These are phyloP conservation scores for Calonectria pseudoturangicola DNA, from an alignment of 2,329 filamentous ascomycete genomes.

Conservation along the genomic window DNA sequence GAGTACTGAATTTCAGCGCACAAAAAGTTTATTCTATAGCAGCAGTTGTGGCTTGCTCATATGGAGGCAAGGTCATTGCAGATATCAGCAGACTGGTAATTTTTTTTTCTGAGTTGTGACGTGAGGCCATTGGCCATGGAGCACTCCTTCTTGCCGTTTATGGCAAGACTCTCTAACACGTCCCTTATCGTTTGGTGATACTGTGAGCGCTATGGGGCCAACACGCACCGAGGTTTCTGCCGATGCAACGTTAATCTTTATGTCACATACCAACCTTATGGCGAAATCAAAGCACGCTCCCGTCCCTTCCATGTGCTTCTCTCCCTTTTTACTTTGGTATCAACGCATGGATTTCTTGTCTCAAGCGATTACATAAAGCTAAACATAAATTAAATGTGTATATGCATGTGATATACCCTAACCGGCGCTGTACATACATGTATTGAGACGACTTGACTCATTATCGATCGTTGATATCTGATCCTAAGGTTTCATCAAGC, in stretches of 20 bases:
- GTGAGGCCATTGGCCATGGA: neutral
- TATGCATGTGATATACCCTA: constrained; percentile 1
- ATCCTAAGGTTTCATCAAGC: constrained; percentile 32
- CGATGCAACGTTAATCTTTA: constrained; percentile 4
- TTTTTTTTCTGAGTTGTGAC: neutral
- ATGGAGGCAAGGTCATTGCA: neutral
- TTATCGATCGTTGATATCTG: constrained; percentile 43
- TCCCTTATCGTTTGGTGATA: neutral
- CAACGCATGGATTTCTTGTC: neutral
- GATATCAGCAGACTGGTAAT: no score
- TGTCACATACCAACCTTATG: constrained; percentile 11
- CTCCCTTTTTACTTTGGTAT: neutral
- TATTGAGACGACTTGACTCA: neutral
- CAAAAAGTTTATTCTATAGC: neutral
- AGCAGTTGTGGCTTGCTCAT: neutral
- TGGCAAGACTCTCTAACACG: neutral
- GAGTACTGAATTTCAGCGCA: neutral
- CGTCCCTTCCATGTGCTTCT: neutral
- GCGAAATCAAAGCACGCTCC: neutral
- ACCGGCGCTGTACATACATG: constrained; percentile 3
- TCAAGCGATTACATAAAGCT: neutral
- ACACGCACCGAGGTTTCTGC: neutral
- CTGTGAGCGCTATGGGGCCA: neutral
- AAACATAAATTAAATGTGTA: neutral
- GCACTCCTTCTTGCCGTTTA: neutral